Percentiles rank a stretch among this genome's conserved stretches.
These are phyloP conservation scores for Candida glaebosa DNA, from an alignment of 805 yeast species.

Conservation along the genomic window DNA sequence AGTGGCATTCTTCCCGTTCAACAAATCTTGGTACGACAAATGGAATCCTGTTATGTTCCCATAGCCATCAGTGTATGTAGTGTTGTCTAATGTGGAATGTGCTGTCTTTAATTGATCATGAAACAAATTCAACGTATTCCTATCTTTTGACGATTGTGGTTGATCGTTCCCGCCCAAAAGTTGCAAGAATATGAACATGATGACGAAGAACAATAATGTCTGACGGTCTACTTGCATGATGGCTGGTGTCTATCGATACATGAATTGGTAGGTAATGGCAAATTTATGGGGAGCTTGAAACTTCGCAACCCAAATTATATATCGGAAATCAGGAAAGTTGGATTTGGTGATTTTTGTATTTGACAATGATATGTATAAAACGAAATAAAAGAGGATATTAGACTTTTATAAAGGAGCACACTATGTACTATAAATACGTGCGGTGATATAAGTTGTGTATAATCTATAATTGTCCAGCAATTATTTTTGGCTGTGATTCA, in stretches of 20 bases:
- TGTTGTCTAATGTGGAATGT: conserved; percentile 26
- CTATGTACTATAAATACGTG: conserved; percentile 3
- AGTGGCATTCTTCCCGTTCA: conserved; percentile 40
- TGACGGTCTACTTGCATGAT: conserved; percentile 28
- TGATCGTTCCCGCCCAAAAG: conserved; percentile 28
- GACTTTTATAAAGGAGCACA: background rate
- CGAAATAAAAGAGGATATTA: background rate
- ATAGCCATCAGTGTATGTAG: conserved; percentile 51
- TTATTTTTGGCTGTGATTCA: conserved; percentile 7
- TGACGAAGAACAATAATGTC: conserved; percentile 30
- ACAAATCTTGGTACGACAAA: conserved; percentile 59
- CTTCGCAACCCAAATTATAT: no score
- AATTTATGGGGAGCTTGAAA: background rate
- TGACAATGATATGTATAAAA: no score
- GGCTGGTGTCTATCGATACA: background rate
- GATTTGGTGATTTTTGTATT: no score
- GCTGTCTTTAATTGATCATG: conserved; percentile 19
- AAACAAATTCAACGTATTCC: conserved; percentile 22
- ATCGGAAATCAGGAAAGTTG: no score
- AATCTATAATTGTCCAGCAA: conserved; percentile 11
- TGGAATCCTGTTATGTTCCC: conserved; percentile 73
- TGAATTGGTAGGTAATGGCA: background rate
- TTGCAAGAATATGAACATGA: conserved; percentile 32
- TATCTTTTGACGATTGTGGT: conserved; percentile 23
- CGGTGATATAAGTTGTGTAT: background rate